Conservation (phyloP, 2,329 filamentous ascomycete genomes). For the Ophiostoma triangulosporum region DNA sequence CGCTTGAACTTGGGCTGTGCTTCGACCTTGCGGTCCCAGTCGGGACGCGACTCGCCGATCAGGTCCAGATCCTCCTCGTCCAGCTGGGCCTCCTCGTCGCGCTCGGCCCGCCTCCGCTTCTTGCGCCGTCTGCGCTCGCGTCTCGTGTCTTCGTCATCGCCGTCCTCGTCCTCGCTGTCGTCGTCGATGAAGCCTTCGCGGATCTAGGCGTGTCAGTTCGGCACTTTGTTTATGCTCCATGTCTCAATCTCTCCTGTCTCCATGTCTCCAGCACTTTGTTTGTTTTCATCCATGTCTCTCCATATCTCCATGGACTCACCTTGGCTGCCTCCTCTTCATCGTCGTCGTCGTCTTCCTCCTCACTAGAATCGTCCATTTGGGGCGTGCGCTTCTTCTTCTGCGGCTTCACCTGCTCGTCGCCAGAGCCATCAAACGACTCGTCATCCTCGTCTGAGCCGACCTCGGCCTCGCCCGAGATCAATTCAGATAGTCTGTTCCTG, state of each 20-base stretch:
- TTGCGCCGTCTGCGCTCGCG: conserved; percentile 49
- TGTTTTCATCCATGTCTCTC: no score
- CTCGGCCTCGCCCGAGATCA: conserved; percentile 77
- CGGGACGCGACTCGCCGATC: conserved; percentile 70
- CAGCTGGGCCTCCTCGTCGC: conserved; percentile 74
- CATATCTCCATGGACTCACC: conserved; percentile 30
- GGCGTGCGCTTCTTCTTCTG: conserved; percentile 28
- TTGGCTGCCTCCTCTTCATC: conserved; percentile 73
- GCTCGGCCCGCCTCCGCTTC: conserved; percentile 64
- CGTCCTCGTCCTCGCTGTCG: conserved; percentile 65
- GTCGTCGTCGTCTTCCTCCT: conserved; percentile 86
- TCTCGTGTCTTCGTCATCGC: conserved; percentile 44
- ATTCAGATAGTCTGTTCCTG: conserved; percentile 54
- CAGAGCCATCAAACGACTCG: conserved; percentile 68
- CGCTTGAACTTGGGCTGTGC: conserved; percentile 82
- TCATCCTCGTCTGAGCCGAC: conserved; percentile 78
- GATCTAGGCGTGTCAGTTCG: conserved; percentile 40
- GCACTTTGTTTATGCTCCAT: no score
- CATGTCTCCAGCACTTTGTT: no score
- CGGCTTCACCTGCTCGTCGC: conserved; percentile 58
- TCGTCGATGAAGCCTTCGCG: conserved; percentile 94
- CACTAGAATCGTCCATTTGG: conserved; percentile 68
- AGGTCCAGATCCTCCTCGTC: conserved; percentile 95
- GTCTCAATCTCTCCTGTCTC: no score
- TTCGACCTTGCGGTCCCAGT: conserved; percentile 49